These are phyloP conservation scores for Erodium moschatum DNA, from an alignment of 441 rosid species.

Conservation along the genomic window DNA sequence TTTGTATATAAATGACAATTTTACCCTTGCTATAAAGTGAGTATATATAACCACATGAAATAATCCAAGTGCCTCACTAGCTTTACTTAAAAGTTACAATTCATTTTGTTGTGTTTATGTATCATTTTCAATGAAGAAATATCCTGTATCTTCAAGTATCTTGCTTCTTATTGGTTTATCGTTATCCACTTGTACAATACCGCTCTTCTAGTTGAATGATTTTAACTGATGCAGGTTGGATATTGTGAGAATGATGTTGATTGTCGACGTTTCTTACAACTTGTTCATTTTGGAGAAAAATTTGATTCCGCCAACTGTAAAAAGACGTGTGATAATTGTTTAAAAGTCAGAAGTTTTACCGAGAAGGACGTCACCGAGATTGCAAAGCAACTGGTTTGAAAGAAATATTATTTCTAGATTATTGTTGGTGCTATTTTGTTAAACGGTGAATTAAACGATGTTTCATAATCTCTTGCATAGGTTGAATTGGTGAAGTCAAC, in stretches of 20 bases:
- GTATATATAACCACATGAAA: background rate
- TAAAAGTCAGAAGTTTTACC: slow-evolving; percentile 43
- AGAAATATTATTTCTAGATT: slow-evolving; percentile 13
- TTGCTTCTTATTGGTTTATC: background rate
- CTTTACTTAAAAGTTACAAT: background rate
- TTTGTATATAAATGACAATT: too few relatives aligned
- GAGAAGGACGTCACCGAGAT: slow-evolving; percentile 79
- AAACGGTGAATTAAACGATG: slow-evolving; percentile 13
- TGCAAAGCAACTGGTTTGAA: slow-evolving; percentile 76
- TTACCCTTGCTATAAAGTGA: background rate
- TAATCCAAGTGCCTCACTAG: background rate
- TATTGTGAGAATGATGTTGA: slow-evolving; percentile 93
- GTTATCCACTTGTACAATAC: slow-evolving; percentile 9
- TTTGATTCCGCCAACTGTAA: slow-evolving; percentile 61
- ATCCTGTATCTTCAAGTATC: too few relatives aligned
- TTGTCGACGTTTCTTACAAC: slow-evolving; percentile 82
- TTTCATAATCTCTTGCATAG: slow-evolving; percentile 31
- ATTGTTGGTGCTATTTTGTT: background rate
- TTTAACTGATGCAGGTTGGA: slow-evolving; percentile 59
- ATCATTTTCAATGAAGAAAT: background rate
- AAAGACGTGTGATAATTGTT: slow-evolving; percentile 86
- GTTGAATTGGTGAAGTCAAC: slow-evolving; percentile 74
- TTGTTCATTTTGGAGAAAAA: slow-evolving; percentile 85
- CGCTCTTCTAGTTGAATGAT: slow-evolving; percentile 20
- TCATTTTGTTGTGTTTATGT: background rate